Percentiles rank a stretch among this genome's conserved stretches.
Evolutionary conservation across 176 grass and related monocot genomes (phyloP).

Genomic region (Aegilops longissima): DNA sequence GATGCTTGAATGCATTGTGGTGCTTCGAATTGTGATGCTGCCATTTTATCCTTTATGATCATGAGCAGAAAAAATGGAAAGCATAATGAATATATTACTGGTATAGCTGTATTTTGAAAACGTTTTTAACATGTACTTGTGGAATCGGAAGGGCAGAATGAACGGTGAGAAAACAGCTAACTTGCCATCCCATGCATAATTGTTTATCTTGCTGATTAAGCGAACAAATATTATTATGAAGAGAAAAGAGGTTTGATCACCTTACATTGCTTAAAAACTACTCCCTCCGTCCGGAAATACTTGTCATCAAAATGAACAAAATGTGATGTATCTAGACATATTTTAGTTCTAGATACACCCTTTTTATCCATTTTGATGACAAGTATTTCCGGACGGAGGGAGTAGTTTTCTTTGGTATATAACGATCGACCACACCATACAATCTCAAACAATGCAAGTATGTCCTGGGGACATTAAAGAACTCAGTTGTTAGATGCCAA

Average conservation of each 20-base stretch:
- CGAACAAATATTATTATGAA: neutral
- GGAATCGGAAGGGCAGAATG: neutral
- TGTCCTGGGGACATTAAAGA: neutral
- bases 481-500: neutral
- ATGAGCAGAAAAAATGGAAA: neutral
- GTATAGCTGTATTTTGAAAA: neutral
- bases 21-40: neutral
- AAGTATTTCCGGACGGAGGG: too few species aligned
- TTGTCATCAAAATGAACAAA: too few species aligned
- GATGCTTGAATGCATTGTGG: neutral
- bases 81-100: neutral
- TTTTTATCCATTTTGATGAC: too few species aligned
- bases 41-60: neutral
- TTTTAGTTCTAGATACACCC: too few species aligned
- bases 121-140: neutral
- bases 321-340: too few species aligned
- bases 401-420: neutral
- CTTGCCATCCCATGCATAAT: neutral
- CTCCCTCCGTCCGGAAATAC: too few species aligned
- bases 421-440: neutral
- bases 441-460: neutral
- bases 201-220: neutral
- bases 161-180: neutral
- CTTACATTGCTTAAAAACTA: neutral
- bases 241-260: neutral